phyloP scores from a whole-genome alignment of 768 basidiomycete species.

The Kwoniella mangroviensis region DNA sequence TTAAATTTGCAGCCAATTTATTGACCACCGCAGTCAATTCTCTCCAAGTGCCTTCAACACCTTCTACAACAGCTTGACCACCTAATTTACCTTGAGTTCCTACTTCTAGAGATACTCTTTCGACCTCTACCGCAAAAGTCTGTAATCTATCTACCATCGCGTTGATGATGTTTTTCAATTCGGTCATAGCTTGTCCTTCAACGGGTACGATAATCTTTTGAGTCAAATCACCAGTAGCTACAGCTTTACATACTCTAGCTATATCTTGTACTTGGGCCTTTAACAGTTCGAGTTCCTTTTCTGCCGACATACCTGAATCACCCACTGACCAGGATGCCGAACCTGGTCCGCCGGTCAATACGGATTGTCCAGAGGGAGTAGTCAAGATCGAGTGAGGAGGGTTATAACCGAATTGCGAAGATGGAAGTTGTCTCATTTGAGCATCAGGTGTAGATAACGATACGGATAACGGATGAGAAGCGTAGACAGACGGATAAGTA shows the following conservation, averaged over 20 bases:
- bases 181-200: slow-evolving; percentile 77
- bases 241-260: slow-evolving; percentile 78
- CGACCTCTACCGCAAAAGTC: slow-evolving; percentile 89
- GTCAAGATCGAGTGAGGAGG: slow-evolving; percentile 33
- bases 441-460: slow-evolving; percentile 40
- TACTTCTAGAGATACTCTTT: slow-evolving; percentile 68
- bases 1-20: slow-evolving; percentile 59
- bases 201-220: slow-evolving; percentile 80
- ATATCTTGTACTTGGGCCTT: slow-evolving; percentile 85
- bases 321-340: slow-evolving; percentile 39
- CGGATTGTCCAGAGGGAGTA: slow-evolving; percentile 34
- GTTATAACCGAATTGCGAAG: neutral
- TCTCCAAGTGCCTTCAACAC: slow-evolving; percentile 92
- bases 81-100: slow-evolving; percentile 72
- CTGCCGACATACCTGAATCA: slow-evolving; percentile 52
- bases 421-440: slow-evolving; percentile 21
- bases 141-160: slow-evolving; percentile 70
- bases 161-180: slow-evolving; percentile 67
- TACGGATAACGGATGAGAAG: slow-evolving; percentile 36
- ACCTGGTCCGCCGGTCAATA: slow-evolving; percentile 37
- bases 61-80: slow-evolving; percentile 86
- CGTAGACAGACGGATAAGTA: slow-evolving; percentile 11
- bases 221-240: slow-evolving; percentile 74
- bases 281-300: slow-evolving; percentile 72
- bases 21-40: slow-evolving; percentile 89